Conservation (phyloP, 495 filamentous ascomycete genomes). For the Sphaerosporella brunnea region DNA sequence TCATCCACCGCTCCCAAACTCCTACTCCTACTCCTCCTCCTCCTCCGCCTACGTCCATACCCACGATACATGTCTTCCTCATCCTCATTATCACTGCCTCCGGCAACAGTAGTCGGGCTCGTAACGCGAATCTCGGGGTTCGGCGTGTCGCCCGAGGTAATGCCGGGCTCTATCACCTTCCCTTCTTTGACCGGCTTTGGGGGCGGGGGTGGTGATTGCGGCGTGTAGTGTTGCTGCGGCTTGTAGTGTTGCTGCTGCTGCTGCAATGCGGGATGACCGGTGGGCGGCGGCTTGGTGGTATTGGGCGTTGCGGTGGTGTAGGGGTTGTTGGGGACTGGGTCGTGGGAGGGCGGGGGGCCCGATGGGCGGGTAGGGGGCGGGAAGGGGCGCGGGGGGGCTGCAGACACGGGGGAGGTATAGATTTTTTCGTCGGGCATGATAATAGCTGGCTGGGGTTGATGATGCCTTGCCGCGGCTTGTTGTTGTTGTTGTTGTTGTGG, state of each 20-base stretch:
- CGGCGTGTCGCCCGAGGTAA: conserved; percentile 1
- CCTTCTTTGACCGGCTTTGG: conserved; percentile 5
- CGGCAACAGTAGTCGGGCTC: conserved; percentile 24
- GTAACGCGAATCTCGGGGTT: conserved; percentile 25
- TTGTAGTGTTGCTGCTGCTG: neutral
- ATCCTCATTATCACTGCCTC: conserved; percentile 19
- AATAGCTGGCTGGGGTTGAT: neutral
- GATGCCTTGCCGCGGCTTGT: no score
- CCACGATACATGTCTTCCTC: conserved; percentile 5
- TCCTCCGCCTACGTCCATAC: conserved; percentile 7
- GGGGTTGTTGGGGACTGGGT: neutral
- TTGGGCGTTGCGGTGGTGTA: neutral
- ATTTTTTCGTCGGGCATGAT: neutral
- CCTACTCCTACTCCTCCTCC: conserved; percentile 5
- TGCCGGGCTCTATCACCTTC: conserved; percentile 1
- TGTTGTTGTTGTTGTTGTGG: conserved; percentile 1
- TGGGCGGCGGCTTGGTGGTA: conserved; percentile 10
- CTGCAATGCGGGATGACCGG: no score
- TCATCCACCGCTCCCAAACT: conserved; percentile 6
- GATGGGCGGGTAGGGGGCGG: neutral
- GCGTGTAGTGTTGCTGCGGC: neutral
- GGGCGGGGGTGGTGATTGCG: neutral
- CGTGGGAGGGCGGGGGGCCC: neutral
- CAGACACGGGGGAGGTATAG: conserved; percentile 1
- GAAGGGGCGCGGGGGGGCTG: no score